A percentile compares a stretch with the other conserved stretches of the same genome.
These are phyloP conservation scores for Aureobasidium vineae DNA, from an alignment of 2,329 filamentous ascomycete species.

Conservation along the genomic window DNA sequence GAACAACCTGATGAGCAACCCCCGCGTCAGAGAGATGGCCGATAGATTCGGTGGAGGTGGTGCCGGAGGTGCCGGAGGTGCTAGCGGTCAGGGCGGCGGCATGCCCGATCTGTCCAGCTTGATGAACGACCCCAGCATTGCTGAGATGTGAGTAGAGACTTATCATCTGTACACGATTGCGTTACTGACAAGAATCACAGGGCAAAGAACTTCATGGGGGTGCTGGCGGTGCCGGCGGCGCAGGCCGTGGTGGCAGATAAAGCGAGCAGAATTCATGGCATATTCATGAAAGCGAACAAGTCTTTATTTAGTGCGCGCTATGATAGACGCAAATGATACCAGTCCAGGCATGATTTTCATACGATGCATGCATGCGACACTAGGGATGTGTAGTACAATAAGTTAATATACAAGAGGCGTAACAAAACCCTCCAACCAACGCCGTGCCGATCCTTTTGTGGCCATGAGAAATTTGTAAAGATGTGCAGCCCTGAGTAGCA, in stretches of 20 bases:
- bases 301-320: conserved; percentile 1
- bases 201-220: conserved; percentile 69
- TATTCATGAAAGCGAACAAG: conserved; percentile 7
- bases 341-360: conserved; percentile 10
- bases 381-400: conserved; percentile 3
- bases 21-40: conserved; percentile 82
- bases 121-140: conserved; percentile 90
- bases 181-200: conserved; percentile 41
- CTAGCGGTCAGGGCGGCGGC: conserved; percentile 61
- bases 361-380: conserved; percentile 12
- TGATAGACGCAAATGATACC: conserved; percentile 25
- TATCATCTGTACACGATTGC: neutral
- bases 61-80: conserved; percentile 35
- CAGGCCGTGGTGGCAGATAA: conserved; percentile 31
- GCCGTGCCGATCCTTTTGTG: conserved; percentile 23
- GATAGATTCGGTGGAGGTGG: conserved; percentile 64
- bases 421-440: conserved; percentile 18
- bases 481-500: neutral
- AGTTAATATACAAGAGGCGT: conserved; percentile 16
- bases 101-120: conserved; percentile 83
- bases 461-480: neutral
- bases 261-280: neutral
- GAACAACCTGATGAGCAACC: conserved; percentile 92
- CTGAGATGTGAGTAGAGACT: conserved; percentile 73
- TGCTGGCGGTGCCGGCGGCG: conserved; percentile 51